Evolutionary conservation across 2,329 filamentous ascomycete species (phyloP), one percentile per base, ranked within the genome.

Genomic region (Fusarium albosuccineum): DNA sequence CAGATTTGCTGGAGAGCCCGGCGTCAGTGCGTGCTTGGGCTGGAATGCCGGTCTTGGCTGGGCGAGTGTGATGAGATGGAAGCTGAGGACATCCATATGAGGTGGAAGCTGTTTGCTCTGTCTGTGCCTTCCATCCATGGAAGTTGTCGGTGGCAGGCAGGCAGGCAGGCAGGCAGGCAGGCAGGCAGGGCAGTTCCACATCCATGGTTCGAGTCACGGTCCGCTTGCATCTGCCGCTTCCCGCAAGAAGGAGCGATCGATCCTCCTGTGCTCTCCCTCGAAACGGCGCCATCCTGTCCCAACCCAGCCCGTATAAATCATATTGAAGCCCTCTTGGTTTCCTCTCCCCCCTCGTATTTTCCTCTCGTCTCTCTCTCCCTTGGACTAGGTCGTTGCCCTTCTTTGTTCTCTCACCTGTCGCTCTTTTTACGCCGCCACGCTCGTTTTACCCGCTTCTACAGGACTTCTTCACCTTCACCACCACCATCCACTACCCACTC

Each of bases 151-250:
- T 50, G 22, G 29, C 46, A 37, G 22, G 46, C 46, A 37, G 46
- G 46, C 46, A 37, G 46, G 48, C 14, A 17, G 26, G 27, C n/a
- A n/a, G 22, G 29, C 46, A 37, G 22, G 46, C 46, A 37, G 46
- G 46, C 46, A 37, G 46, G 48, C 14, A 17, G 26, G 27, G 29
- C 30, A 27, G 51, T 44, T 45, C 51, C 51, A 34, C 22, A 36
- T 37, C 26, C 51, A 54, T 39, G 14, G 41, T 13, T 27, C 22
- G 22, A 16, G 11, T 10, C 29, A 33, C 40, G 51, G 29, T 45
- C 40, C 51, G 51, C 42, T 37, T 55, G 52, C 41, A 48, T 46
- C 52, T 55, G 52, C 52, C 52, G 41, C 41, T 48, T 48, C 34
- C 52, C 41, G 52, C 14, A 41, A 17, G 52, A 46, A 46, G 39